Percentiles rank a stretch among this genome's conserved stretches.
phyloP scores from a whole-genome alignment of 2,329 filamentous ascomycete genomes.

The Macrophomina pseudophaseolina region DNA sequence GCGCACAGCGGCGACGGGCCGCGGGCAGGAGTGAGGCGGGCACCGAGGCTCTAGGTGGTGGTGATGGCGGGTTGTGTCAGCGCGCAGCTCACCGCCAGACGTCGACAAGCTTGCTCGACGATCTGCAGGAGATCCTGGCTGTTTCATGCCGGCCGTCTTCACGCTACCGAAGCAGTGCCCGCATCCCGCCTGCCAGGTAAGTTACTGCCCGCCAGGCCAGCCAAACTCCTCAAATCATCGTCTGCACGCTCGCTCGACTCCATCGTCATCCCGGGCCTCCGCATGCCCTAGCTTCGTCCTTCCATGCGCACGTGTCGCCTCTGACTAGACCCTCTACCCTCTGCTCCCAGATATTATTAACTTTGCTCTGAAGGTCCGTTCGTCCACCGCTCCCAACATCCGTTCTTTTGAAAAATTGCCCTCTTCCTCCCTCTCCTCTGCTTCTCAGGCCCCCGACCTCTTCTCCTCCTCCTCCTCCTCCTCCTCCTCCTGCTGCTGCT shows the following conservation, averaged over 20 bases:
- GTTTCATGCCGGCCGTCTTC: conserved; percentile 19
- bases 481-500: neutral
- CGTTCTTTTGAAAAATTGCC: neutral
- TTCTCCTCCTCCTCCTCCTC: neutral
- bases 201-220: neutral
- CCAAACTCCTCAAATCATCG: conserved; percentile 5
- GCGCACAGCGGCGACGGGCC: too few relatives aligned
- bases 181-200: conserved; percentile 17
- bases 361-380: neutral
- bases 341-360: conserved; percentile 15
- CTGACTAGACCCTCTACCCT: neutral
- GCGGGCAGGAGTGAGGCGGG: neutral
- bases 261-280: conserved; percentile 14
- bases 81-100: conserved; percentile 1
- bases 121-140: conserved; percentile 26
- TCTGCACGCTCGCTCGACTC: conserved; percentile 4
- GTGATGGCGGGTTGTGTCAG: neutral
- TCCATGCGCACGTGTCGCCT: conserved; percentile 18
- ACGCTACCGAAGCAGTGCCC: neutral
- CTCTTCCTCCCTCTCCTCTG: neutral
- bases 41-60: neutral
- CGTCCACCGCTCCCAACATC: neutral
- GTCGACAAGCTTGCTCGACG: neutral
- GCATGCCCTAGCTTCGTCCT: conserved; percentile 7
- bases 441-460: neutral